Percentiles rank a stretch among this genome's conserved stretches.
Conservation (phyloP, 306 rosid genomes). For the Ormosia emarginata region DNA sequence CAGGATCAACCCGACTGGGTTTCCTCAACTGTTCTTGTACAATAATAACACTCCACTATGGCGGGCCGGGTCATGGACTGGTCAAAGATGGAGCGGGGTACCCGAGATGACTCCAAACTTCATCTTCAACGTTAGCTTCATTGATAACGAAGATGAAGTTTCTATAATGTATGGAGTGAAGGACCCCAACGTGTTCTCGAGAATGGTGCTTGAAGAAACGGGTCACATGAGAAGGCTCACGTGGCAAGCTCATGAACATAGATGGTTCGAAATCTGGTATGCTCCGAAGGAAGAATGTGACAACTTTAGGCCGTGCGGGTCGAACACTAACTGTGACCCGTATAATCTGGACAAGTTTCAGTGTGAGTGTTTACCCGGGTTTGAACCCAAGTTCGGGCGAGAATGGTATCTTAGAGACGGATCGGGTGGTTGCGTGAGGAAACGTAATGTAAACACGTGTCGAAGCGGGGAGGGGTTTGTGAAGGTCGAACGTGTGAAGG, state of each 20-base stretch:
- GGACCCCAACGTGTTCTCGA: conserved; percentile 20
- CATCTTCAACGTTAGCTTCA: conserved; percentile 23
- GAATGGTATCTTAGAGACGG: conserved; percentile 60
- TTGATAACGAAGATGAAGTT: conserved; percentile 3
- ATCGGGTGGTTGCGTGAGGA: conserved; percentile 64
- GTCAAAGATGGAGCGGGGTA: conserved; percentile 39
- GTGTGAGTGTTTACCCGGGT: conserved; percentile 44
- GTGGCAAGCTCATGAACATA: conserved; percentile 38
- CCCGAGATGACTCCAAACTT: conserved; percentile 39
- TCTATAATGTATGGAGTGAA: conserved; percentile 23
- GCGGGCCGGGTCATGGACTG: conserved; percentile 46
- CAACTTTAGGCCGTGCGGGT: conserved; percentile 28
- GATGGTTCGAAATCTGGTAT: conserved; percentile 42
- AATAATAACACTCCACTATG: background rate
- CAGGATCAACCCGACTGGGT: conserved; percentile 28
- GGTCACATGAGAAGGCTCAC: conserved; percentile 39
- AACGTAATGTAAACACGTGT: conserved; percentile 48
- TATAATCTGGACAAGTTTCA: conserved; percentile 22
- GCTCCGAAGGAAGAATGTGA: conserved; percentile 48
- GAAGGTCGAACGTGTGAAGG: conserved; percentile 45
- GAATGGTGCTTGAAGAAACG: conserved; percentile 29
- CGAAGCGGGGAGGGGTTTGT: conserved; percentile 66
- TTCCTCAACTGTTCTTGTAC: conserved; percentile 25
- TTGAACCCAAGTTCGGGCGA: conserved; percentile 24
- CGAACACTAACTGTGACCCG: conserved; percentile 42